Evolutionary conservation across 495 filamentous ascomycete species (phyloP), one percentile per base, ranked within the genome.

Genomic region (Penicillium tannophilum): DNA sequence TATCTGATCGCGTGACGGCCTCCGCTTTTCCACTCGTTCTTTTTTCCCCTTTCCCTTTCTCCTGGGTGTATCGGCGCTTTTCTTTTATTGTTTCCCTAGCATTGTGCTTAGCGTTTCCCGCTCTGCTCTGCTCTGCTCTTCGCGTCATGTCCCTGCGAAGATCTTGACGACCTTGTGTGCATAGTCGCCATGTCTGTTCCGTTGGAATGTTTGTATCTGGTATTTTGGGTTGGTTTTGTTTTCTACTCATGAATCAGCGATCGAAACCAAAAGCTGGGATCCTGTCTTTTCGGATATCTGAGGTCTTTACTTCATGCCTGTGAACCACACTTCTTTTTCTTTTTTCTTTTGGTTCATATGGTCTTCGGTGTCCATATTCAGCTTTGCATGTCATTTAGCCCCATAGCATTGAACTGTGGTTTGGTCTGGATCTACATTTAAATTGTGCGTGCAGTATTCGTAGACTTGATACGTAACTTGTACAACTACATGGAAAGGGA

Each of bases 81-180:
- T 23, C 2, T 23, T 23, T 23, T 23, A 23, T 23, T 23, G 20
- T 23, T 23, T 23, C 20, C 2, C 20, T 23, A 23, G 20, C 20
- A 23, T 23, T 23, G 20, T 23, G 20, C 20, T 23, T 23, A 23
- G 20, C 20, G 20, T 23, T 23, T 23, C 2, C 20, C 20, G 20
- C 20, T 23, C 50, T 49, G 49, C 20, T 31, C 20, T 52, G 28
- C 47, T 56, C 44, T 60, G 47, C 47, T 53, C 62, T 64, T 64
- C 62, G 62, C 62, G 55, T 52, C 45, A 64, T 57, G 62, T 61
- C 30, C 58, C 62, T 64, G 62, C 62, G 62, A 61, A 61, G 62
- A 63, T 49, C 54, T 58, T 57, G 50, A 59, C 52, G 60, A 58
- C 55, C 44, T 39, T 55, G 19, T 28, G 52, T 60, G 35, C 58